Percentiles rank a stretch among this genome's conserved stretches.
Conservation (phyloP, 352 stramenopile species). For the Globisporangium lucens region DNA sequence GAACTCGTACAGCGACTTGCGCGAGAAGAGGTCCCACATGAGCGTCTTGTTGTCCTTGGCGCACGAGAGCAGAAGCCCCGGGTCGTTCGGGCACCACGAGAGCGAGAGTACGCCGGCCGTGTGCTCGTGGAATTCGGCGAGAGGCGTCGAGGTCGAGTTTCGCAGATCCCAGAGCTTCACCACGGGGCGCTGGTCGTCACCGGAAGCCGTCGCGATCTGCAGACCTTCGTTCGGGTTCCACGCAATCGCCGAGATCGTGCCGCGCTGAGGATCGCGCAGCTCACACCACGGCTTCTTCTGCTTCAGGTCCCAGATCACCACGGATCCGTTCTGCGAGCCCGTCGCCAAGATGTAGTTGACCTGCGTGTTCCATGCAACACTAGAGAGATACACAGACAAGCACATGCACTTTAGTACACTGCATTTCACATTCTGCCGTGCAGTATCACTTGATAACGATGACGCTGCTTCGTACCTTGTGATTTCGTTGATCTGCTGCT, state of each 20-base stretch:
- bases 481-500: conserved; percentile 83
- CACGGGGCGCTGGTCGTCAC: conserved; percentile 93
- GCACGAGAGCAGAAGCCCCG: conserved; percentile 90
- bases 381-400: conserved; percentile 14
- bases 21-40: conserved; percentile 96
- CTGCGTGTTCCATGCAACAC: conserved; percentile 97
- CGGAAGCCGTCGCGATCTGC: conserved; percentile 95
- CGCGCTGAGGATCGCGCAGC: conserved; percentile 87
- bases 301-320: conserved; percentile 97
- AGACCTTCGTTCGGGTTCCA: conserved; percentile 98
- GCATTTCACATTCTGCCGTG: background rate
- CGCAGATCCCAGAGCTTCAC: conserved; percentile 98
- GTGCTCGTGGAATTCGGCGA: conserved; percentile 96
- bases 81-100: conserved; percentile 97
- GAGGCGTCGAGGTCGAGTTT: conserved; percentile 95
- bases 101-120: conserved; percentile 94
- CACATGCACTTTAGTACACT: background rate
- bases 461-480: conserved; percentile 34
- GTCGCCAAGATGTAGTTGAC: conserved; percentile 98
- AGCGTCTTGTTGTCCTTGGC: conserved; percentile 98
- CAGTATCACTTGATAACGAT: no score
- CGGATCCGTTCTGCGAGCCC: conserved; percentile 91
- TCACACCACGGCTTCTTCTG: conserved; percentile 98
- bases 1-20: conserved; percentile 94
- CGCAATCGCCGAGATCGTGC: conserved; percentile 89